Conservation (phyloP, 257 asterid species). For the Capsicum pubescens region DNA sequence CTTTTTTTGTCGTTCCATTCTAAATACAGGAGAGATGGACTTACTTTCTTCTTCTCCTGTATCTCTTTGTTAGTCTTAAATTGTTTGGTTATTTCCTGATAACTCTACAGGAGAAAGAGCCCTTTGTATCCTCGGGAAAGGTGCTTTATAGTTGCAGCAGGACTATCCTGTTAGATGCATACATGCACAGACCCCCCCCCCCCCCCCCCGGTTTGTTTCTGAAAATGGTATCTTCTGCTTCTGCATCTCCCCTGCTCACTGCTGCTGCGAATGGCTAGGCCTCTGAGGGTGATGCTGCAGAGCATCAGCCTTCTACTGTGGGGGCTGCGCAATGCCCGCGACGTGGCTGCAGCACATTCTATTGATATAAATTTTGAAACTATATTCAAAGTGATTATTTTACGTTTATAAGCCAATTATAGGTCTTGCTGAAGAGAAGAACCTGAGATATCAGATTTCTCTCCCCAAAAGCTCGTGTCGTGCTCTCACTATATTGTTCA, state of each 20-base stretch:
- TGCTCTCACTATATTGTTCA: not conserved
- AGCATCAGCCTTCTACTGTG: not conserved
- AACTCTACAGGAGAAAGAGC: conserved; percentile 5
- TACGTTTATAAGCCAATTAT: not conserved
- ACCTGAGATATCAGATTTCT: not conserved
- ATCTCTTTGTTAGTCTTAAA: not conserved
- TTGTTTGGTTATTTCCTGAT: not conserved
- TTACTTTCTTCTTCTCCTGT: not conserved
- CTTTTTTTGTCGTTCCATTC: not conserved
- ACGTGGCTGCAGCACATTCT: not conserved
- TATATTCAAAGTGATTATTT: not conserved
- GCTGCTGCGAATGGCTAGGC: not conserved
- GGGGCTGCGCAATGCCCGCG: not conserved
- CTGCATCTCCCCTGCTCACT: not conserved
- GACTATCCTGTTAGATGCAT: not conserved
- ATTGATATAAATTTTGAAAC: too few species aligned
- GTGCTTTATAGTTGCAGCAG: conserved; percentile 4
- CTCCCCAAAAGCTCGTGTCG: not conserved
- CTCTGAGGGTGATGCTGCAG: not conserved
- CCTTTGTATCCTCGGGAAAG: not conserved
- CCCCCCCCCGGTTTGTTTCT: not conserved
- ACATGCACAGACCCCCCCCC: not conserved
- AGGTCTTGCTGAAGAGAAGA: not conserved
- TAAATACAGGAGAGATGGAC: not conserved
- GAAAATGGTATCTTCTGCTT: too few species aligned